Base-by-base conservation (phyloP, 768 basidiomycete species). In the Boletus rubescentipes region DNA sequence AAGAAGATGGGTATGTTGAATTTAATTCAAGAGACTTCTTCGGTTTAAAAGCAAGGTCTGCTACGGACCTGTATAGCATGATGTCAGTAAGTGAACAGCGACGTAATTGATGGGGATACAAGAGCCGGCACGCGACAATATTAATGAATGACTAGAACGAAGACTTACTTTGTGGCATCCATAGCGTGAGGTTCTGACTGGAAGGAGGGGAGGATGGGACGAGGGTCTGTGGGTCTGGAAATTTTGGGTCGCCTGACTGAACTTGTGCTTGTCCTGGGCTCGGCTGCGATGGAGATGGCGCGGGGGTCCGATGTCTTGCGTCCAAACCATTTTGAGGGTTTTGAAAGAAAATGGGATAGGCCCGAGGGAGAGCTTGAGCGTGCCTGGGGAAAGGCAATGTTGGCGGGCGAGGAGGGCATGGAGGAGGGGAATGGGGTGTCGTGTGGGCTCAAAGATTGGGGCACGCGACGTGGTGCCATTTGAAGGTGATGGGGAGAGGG, bases 211-310 rank as follows among this genome's bases (percentile, higher is more conserved):
- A 87, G 69, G 49, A 92, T 86, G 3, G 89, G 91, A 20, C 90
- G 74, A 9, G 89, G 90, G 62, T 92, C 91, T 5, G 89, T 90
- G 1, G 90, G 90, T 42, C 86, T 84, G 31, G 91, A 92, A 35
- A 92, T 93, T 77, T 90, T 91, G 49, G 83, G 87, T 57, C 87
- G 89, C 55, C 87, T 72, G 46, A 69, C 58, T 4, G 79, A 78
- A 46, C 77, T 76, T 14, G 68, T 73, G 56, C 80, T 84, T 1
- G 78, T 59, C 53, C 83, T 72, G 2, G 82, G 78, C 51, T 84
- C 81, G 35, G 71, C 49, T 21, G 73, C 50, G 38, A 69, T 46
- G 55, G 75, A 58, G 35, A 77, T 58, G 34, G 75, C 60, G 65
- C 79, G 79, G 40, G 82, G 77, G 9, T 77, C 74, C 2, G 85